These are phyloP conservation scores for Letharia lupina DNA, from an alignment of 495 filamentous ascomycete species.

Conservation along the genomic window DNA sequence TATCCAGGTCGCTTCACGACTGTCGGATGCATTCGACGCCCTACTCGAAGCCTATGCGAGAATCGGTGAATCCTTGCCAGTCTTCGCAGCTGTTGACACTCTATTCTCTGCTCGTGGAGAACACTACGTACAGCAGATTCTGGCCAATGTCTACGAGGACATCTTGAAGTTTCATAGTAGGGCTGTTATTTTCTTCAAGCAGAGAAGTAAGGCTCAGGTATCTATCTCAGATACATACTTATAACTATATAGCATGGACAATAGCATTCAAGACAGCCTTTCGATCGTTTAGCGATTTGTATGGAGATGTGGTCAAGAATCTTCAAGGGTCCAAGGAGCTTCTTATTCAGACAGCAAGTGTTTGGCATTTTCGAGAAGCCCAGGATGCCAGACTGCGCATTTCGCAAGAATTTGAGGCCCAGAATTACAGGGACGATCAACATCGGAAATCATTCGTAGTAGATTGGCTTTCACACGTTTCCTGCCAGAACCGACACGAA, in stretches of 20 bases:
- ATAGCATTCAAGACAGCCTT: conserved; percentile 17
- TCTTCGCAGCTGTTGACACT: conserved; percentile 16
- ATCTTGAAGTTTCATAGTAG: conserved; percentile 28
- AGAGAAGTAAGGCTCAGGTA: conserved; percentile 18
- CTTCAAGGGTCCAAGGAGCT: conserved; percentile 33
- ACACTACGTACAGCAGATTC: conserved; percentile 23
- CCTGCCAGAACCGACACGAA: conserved; percentile 28
- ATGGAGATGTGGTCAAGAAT: conserved; percentile 19
- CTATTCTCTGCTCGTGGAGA: conserved; percentile 8
- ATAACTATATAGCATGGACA: conserved; percentile 21
- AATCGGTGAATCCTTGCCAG: conserved; percentile 29
- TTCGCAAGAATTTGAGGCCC: conserved; percentile 14
- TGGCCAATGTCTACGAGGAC: conserved; percentile 27
- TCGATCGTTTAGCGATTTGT: conserved; percentile 12
- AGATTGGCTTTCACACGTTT: conserved; percentile 31
- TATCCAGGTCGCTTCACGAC: conserved; percentile 20
- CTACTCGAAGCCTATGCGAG: conserved; percentile 28
- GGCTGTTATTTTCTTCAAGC: conserved; percentile 26
- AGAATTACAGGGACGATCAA: conserved; percentile 21
- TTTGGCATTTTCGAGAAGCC: conserved; percentile 26
- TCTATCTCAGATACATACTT: background rate
- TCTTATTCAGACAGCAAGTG: conserved; percentile 29
- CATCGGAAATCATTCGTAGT: conserved; percentile 24
- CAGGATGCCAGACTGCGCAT: conserved; percentile 16
- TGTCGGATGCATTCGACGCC: conserved; percentile 25